These are phyloP conservation scores for Annulohypoxylon stygium DNA, from an alignment of 495 filamentous ascomycete genomes.

Conservation along the genomic window DNA sequence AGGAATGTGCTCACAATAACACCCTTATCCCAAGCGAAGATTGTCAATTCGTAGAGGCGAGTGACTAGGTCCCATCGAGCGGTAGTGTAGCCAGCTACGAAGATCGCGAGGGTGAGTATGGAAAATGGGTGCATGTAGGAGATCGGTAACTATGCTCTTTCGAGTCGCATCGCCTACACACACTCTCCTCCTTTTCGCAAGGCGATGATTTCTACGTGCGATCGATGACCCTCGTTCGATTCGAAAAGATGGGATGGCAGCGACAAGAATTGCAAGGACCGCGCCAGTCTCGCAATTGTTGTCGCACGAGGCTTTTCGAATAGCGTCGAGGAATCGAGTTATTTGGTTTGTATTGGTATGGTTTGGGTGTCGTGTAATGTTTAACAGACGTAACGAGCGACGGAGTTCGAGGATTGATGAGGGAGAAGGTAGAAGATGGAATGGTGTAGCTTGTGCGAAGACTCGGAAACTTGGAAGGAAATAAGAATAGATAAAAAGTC, in stretches of 20 bases:
- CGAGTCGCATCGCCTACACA: conserved; percentile 48
- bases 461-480: neutral
- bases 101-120: conserved; percentile 92
- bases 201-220: neutral
- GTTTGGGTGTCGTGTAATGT: conserved; percentile 25
- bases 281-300: conserved; percentile 24
- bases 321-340: neutral
- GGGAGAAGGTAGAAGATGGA: neutral
- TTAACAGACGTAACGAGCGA: conserved; percentile 41
- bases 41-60: conserved; percentile 91
- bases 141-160: conserved; percentile 30
- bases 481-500: neutral
- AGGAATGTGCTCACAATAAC: conserved; percentile 79
- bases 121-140: conserved; percentile 93
- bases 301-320: conserved; percentile 34
- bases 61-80: conserved; percentile 98
- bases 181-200: neutral
- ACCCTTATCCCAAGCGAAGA: conserved; percentile 98
- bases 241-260: neutral
- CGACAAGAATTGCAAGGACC: conserved; percentile 1
- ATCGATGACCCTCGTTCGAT: neutral
- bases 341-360: neutral
- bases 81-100: conserved; percentile 98
- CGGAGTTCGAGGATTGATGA: conserved; percentile 11
- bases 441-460: neutral